phyloP scores from a whole-genome alignment of 108 stramenopile genomes.

The Skeletonema costatum region DNA sequence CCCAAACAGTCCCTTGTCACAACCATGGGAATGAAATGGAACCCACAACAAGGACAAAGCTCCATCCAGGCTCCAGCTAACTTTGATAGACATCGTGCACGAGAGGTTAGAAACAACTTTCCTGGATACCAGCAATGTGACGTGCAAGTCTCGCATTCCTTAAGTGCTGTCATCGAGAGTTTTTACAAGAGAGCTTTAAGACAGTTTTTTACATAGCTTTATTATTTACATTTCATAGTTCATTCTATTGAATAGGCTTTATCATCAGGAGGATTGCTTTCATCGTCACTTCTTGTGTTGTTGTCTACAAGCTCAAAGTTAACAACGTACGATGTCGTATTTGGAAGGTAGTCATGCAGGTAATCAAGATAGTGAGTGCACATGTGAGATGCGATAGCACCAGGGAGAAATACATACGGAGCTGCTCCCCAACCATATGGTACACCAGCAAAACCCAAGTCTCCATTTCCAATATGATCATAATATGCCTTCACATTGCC shows the following conservation, averaged over 20 bases:
- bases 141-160: too few relatives aligned
- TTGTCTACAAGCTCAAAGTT: constrained; percentile 30
- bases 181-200: too few relatives aligned
- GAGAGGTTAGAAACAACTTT: too few relatives aligned
- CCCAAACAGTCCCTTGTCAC: too few relatives aligned
- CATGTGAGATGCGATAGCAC: constrained; percentile 56
- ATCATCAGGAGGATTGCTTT: background rate
- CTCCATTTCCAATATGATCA: constrained; percentile 63
- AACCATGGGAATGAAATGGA: too few relatives aligned
- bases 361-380: constrained; percentile 35
- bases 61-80: too few relatives aligned
- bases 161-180: too few relatives aligned
- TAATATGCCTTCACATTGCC: constrained; percentile 50
- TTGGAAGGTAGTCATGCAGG: constrained; percentile 23
- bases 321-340: constrained; percentile 22
- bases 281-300: background rate
- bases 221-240: background rate
- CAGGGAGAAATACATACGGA: constrained; percentile 64
- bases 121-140: too few relatives aligned
- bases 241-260: background rate
- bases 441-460: constrained; percentile 52
- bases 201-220: too few relatives aligned
- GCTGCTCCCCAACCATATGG: constrained; percentile 72
- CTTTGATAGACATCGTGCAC: too few relatives aligned
- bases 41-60: too few relatives aligned